Base-by-base conservation (phyloP, 805 yeast genomes). In the Maudiozyma barnettii region DNA sequence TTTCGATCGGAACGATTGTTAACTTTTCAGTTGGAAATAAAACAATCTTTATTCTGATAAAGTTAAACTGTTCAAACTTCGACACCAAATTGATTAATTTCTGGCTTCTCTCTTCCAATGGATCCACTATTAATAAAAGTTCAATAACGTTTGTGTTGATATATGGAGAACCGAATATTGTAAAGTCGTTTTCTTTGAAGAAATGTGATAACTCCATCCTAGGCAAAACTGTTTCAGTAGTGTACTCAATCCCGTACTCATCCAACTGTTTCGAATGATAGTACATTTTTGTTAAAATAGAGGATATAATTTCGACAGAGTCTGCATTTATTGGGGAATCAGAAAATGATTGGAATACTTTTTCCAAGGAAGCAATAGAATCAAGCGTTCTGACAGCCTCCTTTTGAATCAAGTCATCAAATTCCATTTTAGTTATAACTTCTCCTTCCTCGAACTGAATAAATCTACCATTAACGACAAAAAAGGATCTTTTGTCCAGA, bases 31-130 rank as follows among this genome's bases (percentile, higher is more conserved):
- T 66, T 1, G 96, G 96, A 45, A 79, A 76, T 26, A 88, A 54
- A 4, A 78, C 55, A 0, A 89, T 64, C 19, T 72, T 71, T 5
- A 81, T 57, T 19, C 77, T 75, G 4, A 84, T 71, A 54, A 75
- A 78, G 1, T 76, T 64, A 23, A 79, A 56, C 21, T 68, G 61
- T 30, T 64, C 61, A 8, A 82, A 51, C 0, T 76, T 54, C n/a
- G 69, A 61, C 9, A 69, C 54, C 16, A 84, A 59, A 0, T 82
- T 67, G 0, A 83, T 54, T 8, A 79, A 56, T 43, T 75, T 77
- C 56, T 87, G 98, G 0, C 95, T 75, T 14, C 67, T 56, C 54
- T 84, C 90, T 49, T 77, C 75, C 1, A 79, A 63, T 1, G 98
- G 97, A 60, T 93, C 89, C 37, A 86, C 57, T 1, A 84, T 64